Base-by-base conservation (phyloP, 2,329 filamentous ascomycete species). In the Fonsecaea erecta region DNA sequence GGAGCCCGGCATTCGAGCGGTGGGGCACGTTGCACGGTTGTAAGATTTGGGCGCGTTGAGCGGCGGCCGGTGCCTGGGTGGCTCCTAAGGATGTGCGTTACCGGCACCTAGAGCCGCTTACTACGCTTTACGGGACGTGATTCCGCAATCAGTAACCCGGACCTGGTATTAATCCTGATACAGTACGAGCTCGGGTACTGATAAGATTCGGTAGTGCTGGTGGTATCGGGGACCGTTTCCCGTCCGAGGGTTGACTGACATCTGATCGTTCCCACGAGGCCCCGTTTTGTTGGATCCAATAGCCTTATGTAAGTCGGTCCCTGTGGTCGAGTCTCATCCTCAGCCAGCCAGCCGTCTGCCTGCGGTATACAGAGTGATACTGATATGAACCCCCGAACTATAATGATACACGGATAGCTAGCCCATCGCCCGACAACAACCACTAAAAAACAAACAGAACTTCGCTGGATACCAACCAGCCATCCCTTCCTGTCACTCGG, bases 381-480 rank as follows among this genome's bases (percentile, higher is more conserved):
- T 48, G 43, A 48, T 48, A 48, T 26, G 24, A 9, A 32, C 24
- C 58, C n/a, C 24, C 28, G 21, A 30, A 52, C 26, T 54, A 62
- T 62, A 56, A 16, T 62, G 60, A 55, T 62, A 62, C 60, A 62
- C 30, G 40, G n/a, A 30, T 58, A 51, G 28, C n/a, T n/a, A n/a
- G n/a, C n/a, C n/a, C n/a, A n/a, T n/a, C n/a, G n/a, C 40, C 55
- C 12, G 9, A 34, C 48, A 58, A 58, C n/a, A 43, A 28, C n/a
- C n/a, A n/a, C n/a, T n/a, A n/a, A 16, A 57, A 58, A 40, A 24
- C 28, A 56, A 58, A 21, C 55, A 28, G 24, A 62, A 54, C 54
- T 21, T 57, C 16, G 34, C 32, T 16, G 28, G 9, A 28, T 46
- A 18, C 51, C 58, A 58, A 26, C 5, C 26, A 48, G 37, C 7